Conservation (phyloP, 345 rosid genomes). For the Linum tenue region DNA sequence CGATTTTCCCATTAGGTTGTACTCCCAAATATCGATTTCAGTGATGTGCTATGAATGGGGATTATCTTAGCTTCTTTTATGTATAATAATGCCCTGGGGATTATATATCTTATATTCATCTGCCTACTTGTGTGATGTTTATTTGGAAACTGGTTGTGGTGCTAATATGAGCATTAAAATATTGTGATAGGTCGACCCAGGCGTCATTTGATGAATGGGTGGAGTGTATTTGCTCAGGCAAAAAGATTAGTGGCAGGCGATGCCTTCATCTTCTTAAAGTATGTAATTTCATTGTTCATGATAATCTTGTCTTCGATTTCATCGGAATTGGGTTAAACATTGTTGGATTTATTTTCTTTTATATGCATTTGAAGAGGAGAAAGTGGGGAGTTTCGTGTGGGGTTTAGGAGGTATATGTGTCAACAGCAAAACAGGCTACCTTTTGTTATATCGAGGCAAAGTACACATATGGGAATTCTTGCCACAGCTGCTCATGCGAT, state of each 20-base stretch:
- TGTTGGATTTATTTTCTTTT: neutral
- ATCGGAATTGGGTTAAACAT: neutral
- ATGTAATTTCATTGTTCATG: conserved; percentile 15
- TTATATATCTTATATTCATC: no score
- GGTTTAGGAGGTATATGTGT: conserved; percentile 86
- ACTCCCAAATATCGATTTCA: neutral
- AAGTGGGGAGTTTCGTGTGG: conserved; percentile 91
- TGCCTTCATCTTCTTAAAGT: conserved; percentile 97
- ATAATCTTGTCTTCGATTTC: neutral
- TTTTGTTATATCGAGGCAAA: conserved; percentile 95
- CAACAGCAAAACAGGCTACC: conserved; percentile 79
- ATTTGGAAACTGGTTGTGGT: neutral
- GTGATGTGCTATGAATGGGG: neutral
- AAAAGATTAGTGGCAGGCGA: conserved; percentile 96
- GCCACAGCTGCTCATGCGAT: conserved; percentile 99
- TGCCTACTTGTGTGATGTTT: no score
- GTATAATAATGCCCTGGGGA: no score
- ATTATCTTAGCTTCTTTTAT: neutral
- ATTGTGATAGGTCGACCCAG: conserved; percentile 81
- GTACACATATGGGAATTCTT: conserved; percentile 98
- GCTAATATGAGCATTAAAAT: conserved; percentile 1
- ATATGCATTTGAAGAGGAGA: conserved; percentile 52
- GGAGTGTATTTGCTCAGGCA: conserved; percentile 99
- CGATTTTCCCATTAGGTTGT: neutral
- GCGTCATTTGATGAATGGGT: conserved; percentile 96